These are phyloP conservation scores for Fusarium sp. DNA, from an alignment of 2,329 filamentous ascomycete genomes.

Conservation along the genomic window DNA sequence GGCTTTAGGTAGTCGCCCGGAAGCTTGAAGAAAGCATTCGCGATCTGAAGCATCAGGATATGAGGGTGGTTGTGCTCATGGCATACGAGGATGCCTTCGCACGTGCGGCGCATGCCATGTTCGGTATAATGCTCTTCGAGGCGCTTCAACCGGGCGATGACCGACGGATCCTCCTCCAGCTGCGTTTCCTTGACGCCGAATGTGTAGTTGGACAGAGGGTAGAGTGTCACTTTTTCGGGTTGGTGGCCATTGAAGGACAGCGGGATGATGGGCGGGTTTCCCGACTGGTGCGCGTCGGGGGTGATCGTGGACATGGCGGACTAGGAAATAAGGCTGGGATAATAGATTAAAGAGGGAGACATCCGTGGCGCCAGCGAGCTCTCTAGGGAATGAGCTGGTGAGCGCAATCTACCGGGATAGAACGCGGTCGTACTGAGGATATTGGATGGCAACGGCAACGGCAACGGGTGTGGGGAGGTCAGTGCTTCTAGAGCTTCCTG, in stretches of 20 bases:
- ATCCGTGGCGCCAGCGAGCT: neutral
- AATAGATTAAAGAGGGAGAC: neutral
- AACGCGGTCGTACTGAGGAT: slow-evolving; percentile 14
- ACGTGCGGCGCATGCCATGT: slow-evolving; percentile 96
- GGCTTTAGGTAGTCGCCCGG: slow-evolving; percentile 94
- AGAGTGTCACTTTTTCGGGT: slow-evolving; percentile 88
- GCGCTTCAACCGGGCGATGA: slow-evolving; percentile 89
- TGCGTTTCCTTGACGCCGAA: slow-evolving; percentile 99
- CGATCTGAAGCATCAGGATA: slow-evolving; percentile 98
- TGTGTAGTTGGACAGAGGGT: slow-evolving; percentile 97
- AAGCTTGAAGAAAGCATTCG: slow-evolving; percentile 99
- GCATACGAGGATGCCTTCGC: slow-evolving; percentile 96
- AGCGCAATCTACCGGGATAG: neutral
- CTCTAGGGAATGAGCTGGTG: neutral
- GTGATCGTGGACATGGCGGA: slow-evolving; percentile 84
- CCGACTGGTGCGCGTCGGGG: slow-evolving; percentile 79
- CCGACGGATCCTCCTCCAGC: slow-evolving; percentile 96
- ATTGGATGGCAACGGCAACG: slow-evolving; percentile 8
- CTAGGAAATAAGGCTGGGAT: neutral
- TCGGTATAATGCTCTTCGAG: slow-evolving; percentile 94
- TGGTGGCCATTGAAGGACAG: slow-evolving; percentile 90
- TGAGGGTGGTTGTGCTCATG: slow-evolving; percentile 99
- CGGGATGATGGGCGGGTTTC: slow-evolving; percentile 81
- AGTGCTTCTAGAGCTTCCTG: slow-evolving; percentile 20
- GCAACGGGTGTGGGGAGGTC: slow-evolving; percentile 7